Base-by-base conservation (phyloP, 1,139 yeast species). In the Hemisphaericaspora xylanilytica region DNA sequence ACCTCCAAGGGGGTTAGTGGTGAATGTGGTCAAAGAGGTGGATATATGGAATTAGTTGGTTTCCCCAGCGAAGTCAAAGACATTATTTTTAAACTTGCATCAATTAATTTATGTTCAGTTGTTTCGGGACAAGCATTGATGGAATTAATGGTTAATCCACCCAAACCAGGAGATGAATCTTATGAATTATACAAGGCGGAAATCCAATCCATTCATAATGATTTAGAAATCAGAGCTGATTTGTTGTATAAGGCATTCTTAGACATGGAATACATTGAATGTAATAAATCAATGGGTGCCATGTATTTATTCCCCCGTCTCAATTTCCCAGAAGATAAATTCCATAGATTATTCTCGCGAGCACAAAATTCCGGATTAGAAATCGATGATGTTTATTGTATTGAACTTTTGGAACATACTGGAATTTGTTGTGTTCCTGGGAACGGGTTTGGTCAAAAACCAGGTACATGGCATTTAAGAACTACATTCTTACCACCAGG, bases 11-110 rank as follows among this genome's bases (percentile, higher is more conserved):
- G 98, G 59, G 87, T 89, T 55, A 78, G 89, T 51, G 99, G 98
- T 43, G 98, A 92, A 67, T 92, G 98, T 73, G 98, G 98, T 42
- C 98, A 92, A 68, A 82, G 98, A 65, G 98, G 97, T 54, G 98
- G 99, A 4, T 94, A 90, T 70, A 86, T 92, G 95, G 98, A 92
- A 64, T 67, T 90, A 11, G 77, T 82, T 12, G 96, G 96, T 1
- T 86, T 92, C 63, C 67, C 75, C 18, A 70, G 71, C 4, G 90
- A 84, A 35, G 83, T 90, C 13, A 70, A 73, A 51, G 85, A 79
- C 30, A 73, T 85, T 39, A 72, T 92, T 38, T 73, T 85, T 63
- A 92, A 92, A 64, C 71, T 92, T 52, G 95, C 95, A 16, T 85
- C 95, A 13, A 88, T 92, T 51, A 83, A 92, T 33, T 72, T 92